Conservation (phyloP, 2,329 filamentous ascomycete genomes). For the Cryphonectria parasitica region DNA sequence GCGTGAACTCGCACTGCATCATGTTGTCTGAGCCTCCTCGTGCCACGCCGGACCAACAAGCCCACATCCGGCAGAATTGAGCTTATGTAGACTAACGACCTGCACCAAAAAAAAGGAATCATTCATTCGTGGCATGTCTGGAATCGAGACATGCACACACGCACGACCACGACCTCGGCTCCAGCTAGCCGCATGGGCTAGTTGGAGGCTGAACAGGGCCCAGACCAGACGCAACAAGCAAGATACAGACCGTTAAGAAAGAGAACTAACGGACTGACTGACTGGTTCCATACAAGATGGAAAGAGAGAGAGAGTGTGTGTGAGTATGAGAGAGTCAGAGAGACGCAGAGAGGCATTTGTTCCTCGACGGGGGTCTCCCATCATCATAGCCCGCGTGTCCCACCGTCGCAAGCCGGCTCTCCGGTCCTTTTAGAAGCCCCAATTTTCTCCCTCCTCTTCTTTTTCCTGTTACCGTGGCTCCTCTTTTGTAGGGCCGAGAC, state of each 20-base stretch:
- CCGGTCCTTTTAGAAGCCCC: conserved; percentile 1
- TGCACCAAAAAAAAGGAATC: not conserved
- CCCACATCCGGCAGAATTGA: not conserved
- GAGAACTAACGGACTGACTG: not conserved
- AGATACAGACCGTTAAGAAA: conserved; percentile 3
- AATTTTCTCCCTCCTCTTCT: not conserved
- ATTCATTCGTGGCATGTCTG: not conserved
- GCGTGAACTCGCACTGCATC: conserved; percentile 2
- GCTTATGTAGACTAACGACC: not conserved
- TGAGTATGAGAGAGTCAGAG: no score
- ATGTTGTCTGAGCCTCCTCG: not conserved
- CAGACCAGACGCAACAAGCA: not conserved
- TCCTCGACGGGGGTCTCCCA: not conserved
- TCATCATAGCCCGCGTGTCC: conserved; percentile 3
- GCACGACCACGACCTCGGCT: not conserved
- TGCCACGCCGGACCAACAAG: not conserved
- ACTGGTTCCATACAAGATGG: not conserved
- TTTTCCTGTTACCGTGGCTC: not conserved
- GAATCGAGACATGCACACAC: not conserved
- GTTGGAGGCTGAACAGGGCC: conserved; percentile 2
- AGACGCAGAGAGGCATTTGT: not conserved
- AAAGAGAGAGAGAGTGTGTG: no score
- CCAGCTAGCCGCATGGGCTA: not conserved
- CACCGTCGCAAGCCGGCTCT: conserved; percentile 11
- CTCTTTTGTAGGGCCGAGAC: conserved; percentile 7